Conservation (phyloP, 345 rosid species). For the Xanthoceras sorbifolium region DNA sequence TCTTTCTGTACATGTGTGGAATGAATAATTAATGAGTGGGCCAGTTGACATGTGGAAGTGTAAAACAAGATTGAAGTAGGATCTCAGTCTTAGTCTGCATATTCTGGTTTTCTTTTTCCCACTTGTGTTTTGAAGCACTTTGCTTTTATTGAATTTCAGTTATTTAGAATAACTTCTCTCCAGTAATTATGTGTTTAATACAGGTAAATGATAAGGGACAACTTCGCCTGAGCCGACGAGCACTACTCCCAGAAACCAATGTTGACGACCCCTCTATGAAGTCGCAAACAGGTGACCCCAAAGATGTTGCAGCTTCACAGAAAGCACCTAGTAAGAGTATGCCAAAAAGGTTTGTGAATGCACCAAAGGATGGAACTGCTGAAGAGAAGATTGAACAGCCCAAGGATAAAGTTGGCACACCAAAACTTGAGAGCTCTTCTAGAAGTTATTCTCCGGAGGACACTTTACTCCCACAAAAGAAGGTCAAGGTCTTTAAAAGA, state of each 20-base stretch:
- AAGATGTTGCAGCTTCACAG: conserved; percentile 28
- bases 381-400: conserved; percentile 38
- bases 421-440: conserved; percentile 37
- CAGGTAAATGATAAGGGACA: conserved; percentile 97
- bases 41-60: background rate
- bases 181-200: conserved; percentile 14
- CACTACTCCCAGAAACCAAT: conserved; percentile 73
- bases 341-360: conserved; percentile 41
- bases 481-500: conserved; percentile 61
- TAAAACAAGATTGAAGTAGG: background rate
- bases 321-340: conserved; percentile 35
- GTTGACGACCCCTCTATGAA: conserved; percentile 42
- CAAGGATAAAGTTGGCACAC: conserved; percentile 25
- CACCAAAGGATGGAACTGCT: conserved; percentile 43
- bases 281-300: conserved; percentile 38
- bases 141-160: background rate
- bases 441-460: conserved; percentile 41
- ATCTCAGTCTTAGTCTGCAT: background rate
- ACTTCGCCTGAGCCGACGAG: conserved; percentile 86
- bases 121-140: background rate
- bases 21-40: background rate
- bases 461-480: conserved; percentile 48
- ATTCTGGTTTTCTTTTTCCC: background rate
- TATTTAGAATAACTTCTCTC: background rate
- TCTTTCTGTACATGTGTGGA: background rate